Base-by-base conservation (phyloP, 257 asterid genomes). In the Jasminum sambac region DNA sequence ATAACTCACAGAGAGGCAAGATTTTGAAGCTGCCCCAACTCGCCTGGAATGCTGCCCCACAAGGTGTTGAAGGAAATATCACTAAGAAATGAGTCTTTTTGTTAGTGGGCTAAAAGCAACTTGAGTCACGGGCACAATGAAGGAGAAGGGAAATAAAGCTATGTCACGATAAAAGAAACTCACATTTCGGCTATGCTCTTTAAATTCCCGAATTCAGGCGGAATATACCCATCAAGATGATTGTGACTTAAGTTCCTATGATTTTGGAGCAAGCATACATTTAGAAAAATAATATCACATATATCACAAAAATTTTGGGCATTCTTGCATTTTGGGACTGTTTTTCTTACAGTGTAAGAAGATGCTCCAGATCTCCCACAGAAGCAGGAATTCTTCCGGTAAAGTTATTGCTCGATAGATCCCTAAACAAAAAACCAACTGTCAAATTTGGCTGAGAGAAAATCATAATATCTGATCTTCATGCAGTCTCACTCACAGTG, bases 361-460 rank as follows among this genome's bases (percentile, higher is more conserved):
- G 97, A 79, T 95, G 99, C 86, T 95, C 99, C 76, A 95, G 79
- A 79, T 89, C 95, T 63, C 99, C 99, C 25, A 89, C 86, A 8
- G 98, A 89, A 69, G 90, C 85, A 24, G 99, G 99, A 77, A 95
- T 69, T 11, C 79, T 69, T 65, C 98, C 99, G 21, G 96, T 78
- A 72, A 95, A 89, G 14, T 79, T 81, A 66, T 91, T 95, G 75
- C 90, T 81, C 3, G 99, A 88, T 58, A 95, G 96, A 83, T 95
- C 99, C 86, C 99, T 95, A 23, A 16, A 39, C 50, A 21, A 48
- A 67, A 46, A 43, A 65, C 40, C 7, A 12, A 2, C n/a, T 14
- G 50, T 83, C 62, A 82, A 40, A 48, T 21, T 36, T 34, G 30
- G 13, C 59, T 55, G 41, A 16, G 42, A 36, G 25, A 48, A 11